phyloP scores from a whole-genome alignment of 805 yeast species.

The Zygoascus tannicola region DNA sequence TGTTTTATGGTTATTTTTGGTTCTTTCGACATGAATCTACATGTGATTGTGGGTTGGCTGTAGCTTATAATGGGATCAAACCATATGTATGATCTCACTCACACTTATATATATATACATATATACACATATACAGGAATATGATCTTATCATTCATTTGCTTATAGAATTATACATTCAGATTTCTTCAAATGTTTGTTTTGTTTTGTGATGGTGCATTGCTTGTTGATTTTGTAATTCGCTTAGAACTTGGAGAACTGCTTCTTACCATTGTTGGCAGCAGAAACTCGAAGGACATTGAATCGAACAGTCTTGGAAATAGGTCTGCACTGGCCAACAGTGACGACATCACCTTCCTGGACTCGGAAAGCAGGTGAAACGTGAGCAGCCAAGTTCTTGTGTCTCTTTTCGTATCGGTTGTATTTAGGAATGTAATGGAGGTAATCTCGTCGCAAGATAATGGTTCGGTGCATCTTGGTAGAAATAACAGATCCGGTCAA shows the following conservation, averaged over 20 bases:
- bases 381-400: constrained; percentile 99
- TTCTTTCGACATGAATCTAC: no score
- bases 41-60: no score
- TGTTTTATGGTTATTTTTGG: no score
- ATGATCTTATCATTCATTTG: no score
- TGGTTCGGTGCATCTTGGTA: constrained; percentile 99
- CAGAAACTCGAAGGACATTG: constrained; percentile 94
- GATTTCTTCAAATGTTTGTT: no score
- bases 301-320: constrained; percentile 99
- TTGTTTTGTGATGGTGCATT: no score
- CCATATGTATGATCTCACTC: no score
- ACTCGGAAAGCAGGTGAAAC: constrained; percentile 99
- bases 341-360: constrained; percentile 95
- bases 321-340: constrained; percentile 99
- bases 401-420: constrained; percentile 99
- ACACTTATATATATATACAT: no score
- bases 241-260: constrained; percentile 95
- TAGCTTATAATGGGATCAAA: no score
- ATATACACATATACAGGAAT: no score
- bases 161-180: no score
- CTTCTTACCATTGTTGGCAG: constrained; percentile 80
- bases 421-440: constrained; percentile 99
- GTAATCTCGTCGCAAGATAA: constrained; percentile 99
- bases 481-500: constrained; percentile 99
- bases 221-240: no score